phyloP scores from a whole-genome alignment of 805 yeast genomes.

The Candida anglica region DNA sequence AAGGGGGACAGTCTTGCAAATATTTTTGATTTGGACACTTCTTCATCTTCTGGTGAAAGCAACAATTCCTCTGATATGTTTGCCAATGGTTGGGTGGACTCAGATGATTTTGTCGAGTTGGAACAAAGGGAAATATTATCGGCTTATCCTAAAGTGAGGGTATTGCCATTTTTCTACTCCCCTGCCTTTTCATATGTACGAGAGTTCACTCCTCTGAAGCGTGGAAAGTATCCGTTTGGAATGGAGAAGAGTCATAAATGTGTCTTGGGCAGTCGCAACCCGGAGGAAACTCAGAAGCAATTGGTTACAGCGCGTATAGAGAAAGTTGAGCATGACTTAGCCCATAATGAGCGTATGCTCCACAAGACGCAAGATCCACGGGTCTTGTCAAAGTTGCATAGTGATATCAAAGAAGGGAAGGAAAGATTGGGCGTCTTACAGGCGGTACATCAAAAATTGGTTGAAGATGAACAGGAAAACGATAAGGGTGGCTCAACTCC shows the following conservation, averaged over 20 bases:
- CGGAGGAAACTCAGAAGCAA: conserved; percentile 50
- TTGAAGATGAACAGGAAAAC: not conserved
- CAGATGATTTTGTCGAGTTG: conserved; percentile 71
- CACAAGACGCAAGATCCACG: no score
- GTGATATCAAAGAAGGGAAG: conserved; percentile 15
- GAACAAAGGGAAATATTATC: conserved; percentile 44
- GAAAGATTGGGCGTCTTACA: conserved; percentile 15
- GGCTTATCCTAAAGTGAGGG: conserved; percentile 39
- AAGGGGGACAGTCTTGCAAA: not conserved
- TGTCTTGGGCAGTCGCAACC: conserved; percentile 47
- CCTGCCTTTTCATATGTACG: conserved; percentile 62
- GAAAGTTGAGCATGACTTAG: not conserved
- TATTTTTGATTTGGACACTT: not conserved
- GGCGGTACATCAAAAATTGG: not conserved
- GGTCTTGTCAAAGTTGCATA: no score
- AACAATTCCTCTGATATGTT: not conserved
- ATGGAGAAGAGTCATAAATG: conserved; percentile 64
- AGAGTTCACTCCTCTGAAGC: conserved; percentile 42
- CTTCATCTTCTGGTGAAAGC: not conserved
- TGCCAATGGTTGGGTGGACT: conserved; percentile 57
- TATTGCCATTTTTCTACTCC: conserved; percentile 45
- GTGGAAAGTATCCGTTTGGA: conserved; percentile 56
- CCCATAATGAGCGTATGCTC: not conserved
- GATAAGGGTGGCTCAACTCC: not conserved
- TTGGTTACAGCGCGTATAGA: conserved; percentile 36